Conservation (phyloP, 768 basidiomycete species). For the Naganishia antarctica region DNA sequence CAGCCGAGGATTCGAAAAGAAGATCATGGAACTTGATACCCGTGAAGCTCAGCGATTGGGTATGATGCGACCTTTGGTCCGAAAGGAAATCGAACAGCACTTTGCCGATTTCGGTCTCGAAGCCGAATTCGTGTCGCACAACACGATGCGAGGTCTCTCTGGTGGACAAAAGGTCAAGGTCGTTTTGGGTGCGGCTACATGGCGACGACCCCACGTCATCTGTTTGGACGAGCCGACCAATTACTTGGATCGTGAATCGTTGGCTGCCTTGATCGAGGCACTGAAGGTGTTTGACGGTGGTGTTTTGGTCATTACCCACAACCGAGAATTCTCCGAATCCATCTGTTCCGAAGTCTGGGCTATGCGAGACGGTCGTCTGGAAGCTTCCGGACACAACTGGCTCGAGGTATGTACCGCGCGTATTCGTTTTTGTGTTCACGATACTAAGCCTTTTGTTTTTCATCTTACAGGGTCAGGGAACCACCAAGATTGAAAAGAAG, state of each 20-base stretch:
- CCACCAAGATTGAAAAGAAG: conserved; percentile 79
- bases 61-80: conserved; percentile 90
- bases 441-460: not conserved
- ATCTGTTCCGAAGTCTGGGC: conserved; percentile 98
- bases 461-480: conserved; percentile 67
- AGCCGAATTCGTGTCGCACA: conserved; percentile 97
- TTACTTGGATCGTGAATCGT: conserved; percentile 99
- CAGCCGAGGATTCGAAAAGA: conserved; percentile 99
- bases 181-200: conserved; percentile 94
- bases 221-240: conserved; percentile 97
- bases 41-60: conserved; percentile 95
- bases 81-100: conserved; percentile 98
- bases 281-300: conserved; percentile 98
- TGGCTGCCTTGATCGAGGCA: conserved; percentile 96
- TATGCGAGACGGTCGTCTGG: conserved; percentile 92
- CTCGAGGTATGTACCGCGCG: conserved; percentile 58
- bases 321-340: conserved; percentile 97
- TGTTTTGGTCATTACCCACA: conserved; percentile 96
- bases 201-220: conserved; percentile 97
- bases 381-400: conserved; percentile 99
- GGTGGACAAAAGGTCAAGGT: conserved; percentile 99
- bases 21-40: conserved; percentile 94
- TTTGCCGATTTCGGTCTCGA: conserved; percentile 99
- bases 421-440: not conserved
- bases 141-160: conserved; percentile 97